Base-by-base conservation (phyloP, 2,329 filamentous ascomycete genomes). In the Ceratocystis smalleyi region DNA sequence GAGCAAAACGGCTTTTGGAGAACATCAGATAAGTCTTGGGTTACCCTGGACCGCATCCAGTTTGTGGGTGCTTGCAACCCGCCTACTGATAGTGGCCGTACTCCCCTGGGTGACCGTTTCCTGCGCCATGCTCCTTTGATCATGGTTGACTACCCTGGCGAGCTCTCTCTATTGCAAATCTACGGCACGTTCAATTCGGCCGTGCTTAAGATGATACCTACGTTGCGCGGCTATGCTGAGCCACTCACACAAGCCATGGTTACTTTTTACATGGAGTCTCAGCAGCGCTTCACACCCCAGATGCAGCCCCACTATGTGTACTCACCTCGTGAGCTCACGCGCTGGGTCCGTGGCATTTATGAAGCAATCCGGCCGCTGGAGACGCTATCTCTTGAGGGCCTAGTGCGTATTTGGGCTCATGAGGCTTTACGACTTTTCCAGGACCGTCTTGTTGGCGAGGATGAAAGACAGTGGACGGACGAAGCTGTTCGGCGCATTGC, bases 1-100 rank as follows among this genome's bases (percentile, higher is more conserved):
- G 94, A 99, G 74, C 94, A 99, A 72, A 97, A 97, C 70, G 94
- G 94, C 35, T 99, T 99, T 82, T 99, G 95, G 95, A 84, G 92
- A 69, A 96, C 95, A 0, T 89, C 89, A 0, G 95, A 97, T 76
- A 96, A 96, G 78, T 91, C 88, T 3, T 99, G 94, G 94, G 94
- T 99, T 61, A 95, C 89, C 5, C 83, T 99, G 22, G 95, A 99
- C 72, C 88, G 95, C 55, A 97, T 99, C 71, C 94, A 99, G 72
- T 99, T 99, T 69, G 95, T 99, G 63, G 94, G 94, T 70, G 94
- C 94, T 71, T 99, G 94, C 74, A 99, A 99, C 75, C 95, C 94
- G 70, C 94, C 94, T 0, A 97, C 94, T 0, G 95, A 99, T 76
- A 91, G 91, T 69, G 94, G 94, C 30, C 91, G 94, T 81, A 97